Evolutionary conservation across 805 yeast species (phyloP).

Genomic region (Candida vaughaniae): DNA sequence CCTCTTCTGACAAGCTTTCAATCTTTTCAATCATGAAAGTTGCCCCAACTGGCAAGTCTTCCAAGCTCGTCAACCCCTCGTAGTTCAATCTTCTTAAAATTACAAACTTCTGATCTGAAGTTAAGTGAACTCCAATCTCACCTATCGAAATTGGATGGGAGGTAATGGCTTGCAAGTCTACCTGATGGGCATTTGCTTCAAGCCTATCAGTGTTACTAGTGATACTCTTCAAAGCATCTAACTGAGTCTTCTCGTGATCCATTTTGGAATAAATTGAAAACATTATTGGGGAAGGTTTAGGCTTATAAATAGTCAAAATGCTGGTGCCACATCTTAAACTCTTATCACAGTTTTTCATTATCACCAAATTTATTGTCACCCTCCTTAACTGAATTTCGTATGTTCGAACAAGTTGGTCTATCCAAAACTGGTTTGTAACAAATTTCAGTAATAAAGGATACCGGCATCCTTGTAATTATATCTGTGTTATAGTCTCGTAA

Average conservation of each 20-base stretch:
- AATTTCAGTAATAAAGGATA: no score
- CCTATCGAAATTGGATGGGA: slow-evolving; percentile 24
- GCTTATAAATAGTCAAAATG: no score
- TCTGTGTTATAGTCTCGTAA: no score
- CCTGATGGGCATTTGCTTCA: slow-evolving; percentile 1
- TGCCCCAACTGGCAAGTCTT: slow-evolving; percentile 30
- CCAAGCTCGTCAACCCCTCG: slow-evolving; percentile 24
- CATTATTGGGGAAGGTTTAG: no score
- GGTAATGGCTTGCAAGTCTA: slow-evolving; percentile 16
- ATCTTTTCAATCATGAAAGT: slow-evolving; percentile 43
- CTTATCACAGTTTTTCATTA: no score
- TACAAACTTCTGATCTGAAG: slow-evolving; percentile 24
- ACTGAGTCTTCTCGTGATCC: not conserved
- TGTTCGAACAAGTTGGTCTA: no score
- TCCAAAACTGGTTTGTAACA: no score
- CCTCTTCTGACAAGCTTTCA: slow-evolving; percentile 31
- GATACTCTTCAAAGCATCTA: not conserved
- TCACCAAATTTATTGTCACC: no score
- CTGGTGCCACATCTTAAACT: no score
- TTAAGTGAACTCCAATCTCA: slow-evolving; percentile 24
- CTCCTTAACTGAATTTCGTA: no score
- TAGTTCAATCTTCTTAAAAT: slow-evolving; percentile 26
- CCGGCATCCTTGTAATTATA: no score
- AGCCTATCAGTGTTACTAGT: slow-evolving; percentile 1
- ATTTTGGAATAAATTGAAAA: no score